phyloP scores from a whole-genome alignment of 2,329 filamentous ascomycete species.

The Boeremia lycopersici region DNA sequence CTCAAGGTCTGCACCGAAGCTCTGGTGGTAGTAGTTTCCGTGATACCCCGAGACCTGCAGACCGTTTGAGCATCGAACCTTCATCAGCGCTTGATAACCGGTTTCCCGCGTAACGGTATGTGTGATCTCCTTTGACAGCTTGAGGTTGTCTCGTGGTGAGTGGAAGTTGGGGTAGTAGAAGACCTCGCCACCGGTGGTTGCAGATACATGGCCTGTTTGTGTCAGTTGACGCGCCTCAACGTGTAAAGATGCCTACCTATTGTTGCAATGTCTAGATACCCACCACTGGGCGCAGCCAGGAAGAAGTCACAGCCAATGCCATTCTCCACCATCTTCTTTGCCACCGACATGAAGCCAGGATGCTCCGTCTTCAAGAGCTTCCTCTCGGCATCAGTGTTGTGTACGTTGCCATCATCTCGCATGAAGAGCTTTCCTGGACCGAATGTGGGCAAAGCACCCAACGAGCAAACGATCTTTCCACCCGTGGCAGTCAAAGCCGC shows the following conservation, averaged over 20 bases:
- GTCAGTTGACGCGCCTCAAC: conserved; percentile 1
- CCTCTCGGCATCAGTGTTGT: conserved; percentile 82
- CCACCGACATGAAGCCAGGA: conserved; percentile 82
- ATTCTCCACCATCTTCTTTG: conserved; percentile 83
- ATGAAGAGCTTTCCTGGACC: conserved; percentile 85
- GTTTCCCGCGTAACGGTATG: conserved; percentile 89
- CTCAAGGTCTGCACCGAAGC: conserved; percentile 91
- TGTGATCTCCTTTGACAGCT: conserved; percentile 82
- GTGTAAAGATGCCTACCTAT: conserved; percentile 65
- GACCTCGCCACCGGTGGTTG: conserved; percentile 89
- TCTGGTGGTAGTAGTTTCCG: conserved; percentile 95
- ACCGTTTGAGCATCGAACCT: conserved; percentile 96
- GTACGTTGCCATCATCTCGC: conserved; percentile 85
- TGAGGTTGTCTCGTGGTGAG: conserved; percentile 80
- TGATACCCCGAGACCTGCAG: conserved; percentile 93
- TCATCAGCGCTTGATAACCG: conserved; percentile 95
- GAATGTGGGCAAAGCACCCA: conserved; percentile 88
- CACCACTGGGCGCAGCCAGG: conserved; percentile 85
- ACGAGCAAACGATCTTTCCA: conserved; percentile 87
- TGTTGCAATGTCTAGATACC: conserved; percentile 91
- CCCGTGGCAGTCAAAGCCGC: conserved; percentile 85
- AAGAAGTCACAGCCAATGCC: conserved; percentile 95
- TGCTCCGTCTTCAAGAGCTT: conserved; percentile 92
- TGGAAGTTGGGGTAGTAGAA: conserved; percentile 99
- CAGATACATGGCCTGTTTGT: conserved; percentile 73